Evolutionary conservation across 345 rosid genomes (phyloP).

Genomic region (Barbarea vulgaris): DNA sequence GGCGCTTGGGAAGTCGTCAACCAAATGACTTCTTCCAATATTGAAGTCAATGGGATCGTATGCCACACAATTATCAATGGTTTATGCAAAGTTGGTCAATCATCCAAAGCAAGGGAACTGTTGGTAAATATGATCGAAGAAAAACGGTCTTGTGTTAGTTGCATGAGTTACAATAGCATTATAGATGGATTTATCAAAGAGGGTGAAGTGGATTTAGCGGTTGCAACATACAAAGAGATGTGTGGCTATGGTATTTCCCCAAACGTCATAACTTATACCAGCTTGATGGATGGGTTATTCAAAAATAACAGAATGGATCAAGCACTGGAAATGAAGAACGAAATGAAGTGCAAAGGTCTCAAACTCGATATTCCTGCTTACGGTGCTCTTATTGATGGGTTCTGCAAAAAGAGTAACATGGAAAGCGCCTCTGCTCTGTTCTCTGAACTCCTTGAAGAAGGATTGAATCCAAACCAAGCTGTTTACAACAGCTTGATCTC

Average conservation of each 20-base stretch:
- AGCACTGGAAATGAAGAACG: slow-evolving; percentile 37
- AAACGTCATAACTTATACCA: slow-evolving; percentile 64
- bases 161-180: slow-evolving; percentile 63
- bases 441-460: slow-evolving; percentile 62
- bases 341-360: slow-evolving; percentile 55
- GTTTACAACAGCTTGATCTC: slow-evolving; percentile 67
- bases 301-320: slow-evolving; percentile 35
- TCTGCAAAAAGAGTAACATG: slow-evolving; percentile 58
- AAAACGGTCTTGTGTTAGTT: slow-evolving; percentile 50
- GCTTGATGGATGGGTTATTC: slow-evolving; percentile 56
- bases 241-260: slow-evolving; percentile 56
- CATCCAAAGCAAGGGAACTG: slow-evolving; percentile 55
- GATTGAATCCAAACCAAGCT: slow-evolving; percentile 56
- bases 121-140: slow-evolving; percentile 48
- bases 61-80: slow-evolving; percentile 61
- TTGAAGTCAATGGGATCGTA: slow-evolving; percentile 57
- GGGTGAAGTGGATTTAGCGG: slow-evolving; percentile 55
- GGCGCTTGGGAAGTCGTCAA: slow-evolving; percentile 55
- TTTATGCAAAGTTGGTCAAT: slow-evolving; percentile 61
- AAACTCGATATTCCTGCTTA: slow-evolving; percentile 57
- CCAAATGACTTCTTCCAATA: slow-evolving; percentile 51
- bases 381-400: slow-evolving; percentile 63
- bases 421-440: slow-evolving; percentile 61
- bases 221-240: slow-evolving; percentile 59
- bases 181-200: slow-evolving; percentile 71